Evolutionary conservation across 2,329 filamentous ascomycete species (phyloP).

Genomic region (Fusarium sp.): DNA sequence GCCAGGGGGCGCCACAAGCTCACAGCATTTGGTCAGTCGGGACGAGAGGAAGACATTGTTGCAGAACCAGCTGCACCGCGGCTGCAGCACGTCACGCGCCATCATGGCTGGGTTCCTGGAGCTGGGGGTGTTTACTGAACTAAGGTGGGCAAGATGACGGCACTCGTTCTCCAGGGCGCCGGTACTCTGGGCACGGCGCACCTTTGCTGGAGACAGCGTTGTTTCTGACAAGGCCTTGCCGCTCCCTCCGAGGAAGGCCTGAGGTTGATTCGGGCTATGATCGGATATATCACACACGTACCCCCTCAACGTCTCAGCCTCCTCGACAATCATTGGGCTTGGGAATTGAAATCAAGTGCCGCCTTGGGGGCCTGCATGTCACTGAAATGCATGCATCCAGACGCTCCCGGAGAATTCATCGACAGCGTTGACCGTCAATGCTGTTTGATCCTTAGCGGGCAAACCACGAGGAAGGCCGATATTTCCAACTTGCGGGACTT

Average conservation of each 20-base stretch:
- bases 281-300: not conserved
- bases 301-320: not conserved
- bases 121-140: not conserved
- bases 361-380: not conserved
- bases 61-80: constrained; percentile 13
- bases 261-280: not conserved
- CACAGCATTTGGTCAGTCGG: not conserved
- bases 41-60: constrained; percentile 3
- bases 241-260: not conserved
- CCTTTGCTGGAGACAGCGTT: not conserved
- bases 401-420: not conserved
- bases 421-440: not conserved
- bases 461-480: not conserved
- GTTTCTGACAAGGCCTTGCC: not conserved
- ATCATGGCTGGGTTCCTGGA: constrained; percentile 4
- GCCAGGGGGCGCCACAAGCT: constrained; percentile 16
- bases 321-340: not conserved
- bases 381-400: not conserved
- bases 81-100: constrained; percentile 23
- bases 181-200: not conserved
- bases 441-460: not conserved
- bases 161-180: not conserved
- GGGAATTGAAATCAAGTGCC: not conserved
- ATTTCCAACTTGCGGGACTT: not conserved
- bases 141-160: not conserved